Evolutionary conservation across 2,329 filamentous ascomycete genomes (phyloP), one percentile per base, ranked within the genome.

Genomic region (Calonectria pauciramosa): DNA sequence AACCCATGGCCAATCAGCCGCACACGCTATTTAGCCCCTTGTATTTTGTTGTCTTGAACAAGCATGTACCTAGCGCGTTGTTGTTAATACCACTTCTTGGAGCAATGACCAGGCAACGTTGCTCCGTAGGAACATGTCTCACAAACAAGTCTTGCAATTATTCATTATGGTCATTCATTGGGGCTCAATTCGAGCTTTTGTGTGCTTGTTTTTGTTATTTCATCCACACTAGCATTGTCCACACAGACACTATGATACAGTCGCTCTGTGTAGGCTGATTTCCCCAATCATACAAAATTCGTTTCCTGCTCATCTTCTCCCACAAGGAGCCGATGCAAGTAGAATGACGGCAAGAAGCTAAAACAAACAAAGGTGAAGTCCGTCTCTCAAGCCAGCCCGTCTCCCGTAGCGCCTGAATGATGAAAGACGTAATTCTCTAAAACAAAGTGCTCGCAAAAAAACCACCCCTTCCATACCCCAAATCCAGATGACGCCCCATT

Each of bases 401-500:
- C 76, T 75, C 68, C 75, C 75, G 30, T 73, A 76, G 76, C 79
- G 78, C 79, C 79, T 14, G 60, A 72, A 65, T 73, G 44, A 70
- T 60, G 20, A 79, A 70, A 68, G 59, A 78, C 63, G 47, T 75
- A 69, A 75, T 69, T 76, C 71, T 81, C 77, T 81, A 81, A 73
- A 70, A 75, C 30, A 71, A 80, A 78, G 60, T 70, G 32, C 63
- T 51, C 66, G 70, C 67, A 69, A 63, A 63, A 44, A 52, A 71
- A 68, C 38, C 70, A 36, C 63, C 70, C 63, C 60, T 71, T 72
- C 71, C 68, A 63, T 59, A 67, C 65, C 74, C 70, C 68, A 74
- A 69, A 72, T 28, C 65, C 70, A 66, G 66, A 65, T 75, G 72
- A 75, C 79, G 76, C 75, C 76, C 66, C 28, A 59, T 52, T 73